phyloP scores from a whole-genome alignment of 306 rosid species.

The Quercus gilva region DNA sequence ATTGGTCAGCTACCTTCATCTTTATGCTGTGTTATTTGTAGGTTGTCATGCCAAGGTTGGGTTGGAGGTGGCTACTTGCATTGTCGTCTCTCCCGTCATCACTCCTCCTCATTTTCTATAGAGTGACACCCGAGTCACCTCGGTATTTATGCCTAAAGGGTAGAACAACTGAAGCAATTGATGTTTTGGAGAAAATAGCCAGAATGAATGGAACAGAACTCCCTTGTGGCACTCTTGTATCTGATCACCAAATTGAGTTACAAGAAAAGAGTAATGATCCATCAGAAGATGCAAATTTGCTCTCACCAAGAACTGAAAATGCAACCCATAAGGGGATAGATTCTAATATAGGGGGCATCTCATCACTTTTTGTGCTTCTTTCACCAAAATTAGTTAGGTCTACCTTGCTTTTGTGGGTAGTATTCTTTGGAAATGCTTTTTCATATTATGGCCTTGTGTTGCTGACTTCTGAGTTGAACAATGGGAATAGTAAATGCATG shows the following conservation, averaged over 20 bases:
- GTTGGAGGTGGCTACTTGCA: constrained; percentile 98
- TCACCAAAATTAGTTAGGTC: constrained; percentile 70
- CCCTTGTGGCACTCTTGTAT: constrained; percentile 72
- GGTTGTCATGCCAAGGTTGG: constrained; percentile 88
- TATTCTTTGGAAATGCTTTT: constrained; percentile 93
- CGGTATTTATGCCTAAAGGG: constrained; percentile 79
- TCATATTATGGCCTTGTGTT: constrained; percentile 96
- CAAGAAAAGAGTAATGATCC: constrained; percentile 28
- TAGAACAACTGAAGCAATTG: constrained; percentile 64
- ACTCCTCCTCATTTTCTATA: constrained; percentile 80
- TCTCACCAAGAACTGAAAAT: constrained; percentile 45
- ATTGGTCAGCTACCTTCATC: constrained; percentile 20
- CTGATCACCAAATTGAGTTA: constrained; percentile 58
- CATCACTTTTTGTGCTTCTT: constrained; percentile 65
- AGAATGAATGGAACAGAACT: constrained; percentile 67
- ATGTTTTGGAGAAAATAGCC: constrained; percentile 82
- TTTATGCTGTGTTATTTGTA: constrained; percentile 41
- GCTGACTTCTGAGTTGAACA: constrained; percentile 81
- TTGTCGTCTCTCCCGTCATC: constrained; percentile 80
- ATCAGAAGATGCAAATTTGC: constrained; percentile 56
- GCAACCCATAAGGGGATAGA: constrained; percentile 30
- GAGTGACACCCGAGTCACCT: constrained; percentile 84
- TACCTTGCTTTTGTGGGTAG: constrained; percentile 86
- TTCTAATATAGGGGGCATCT: constrained; percentile 44
- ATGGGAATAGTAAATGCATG: constrained; percentile 49